A percentile compares a stretch with the other conserved stretches of the same genome.
phyloP scores from a whole-genome alignment of 805 yeast species.

The Pichia rugopelliculosa region DNA sequence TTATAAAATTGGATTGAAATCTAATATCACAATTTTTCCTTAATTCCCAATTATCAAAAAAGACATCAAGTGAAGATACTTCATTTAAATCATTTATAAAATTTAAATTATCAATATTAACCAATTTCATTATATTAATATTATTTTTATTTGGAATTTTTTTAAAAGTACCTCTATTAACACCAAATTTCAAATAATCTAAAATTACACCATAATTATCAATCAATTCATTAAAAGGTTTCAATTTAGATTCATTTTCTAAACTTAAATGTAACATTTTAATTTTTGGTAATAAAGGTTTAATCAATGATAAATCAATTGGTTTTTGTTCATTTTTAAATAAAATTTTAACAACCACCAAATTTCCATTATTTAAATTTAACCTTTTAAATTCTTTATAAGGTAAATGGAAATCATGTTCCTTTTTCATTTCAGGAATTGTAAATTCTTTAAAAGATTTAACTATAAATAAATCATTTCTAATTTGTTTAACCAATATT shows the following conservation, averaged over 20 bases:
- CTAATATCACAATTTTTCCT: conserved; percentile 22
- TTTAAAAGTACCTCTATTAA: conserved; percentile 24
- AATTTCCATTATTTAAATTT: conserved; percentile 23
- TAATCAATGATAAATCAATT: conserved; percentile 22
- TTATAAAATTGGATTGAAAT: conserved; percentile 20
- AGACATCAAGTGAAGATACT: conserved; percentile 23
- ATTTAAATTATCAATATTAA: conserved; percentile 24
- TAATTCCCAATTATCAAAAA: conserved; percentile 28
- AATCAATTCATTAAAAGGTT: conserved; percentile 25
- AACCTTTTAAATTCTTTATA: conserved; percentile 26
- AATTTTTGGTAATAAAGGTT: conserved; percentile 20
- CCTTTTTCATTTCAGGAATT: conserved; percentile 25
- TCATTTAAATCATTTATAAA: conserved; percentile 20
- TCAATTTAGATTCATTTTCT: conserved; percentile 24
- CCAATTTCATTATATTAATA: conserved; percentile 22
- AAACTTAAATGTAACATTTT: conserved; percentile 24
- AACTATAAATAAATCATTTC: conserved; percentile 24
- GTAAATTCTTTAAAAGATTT: conserved; percentile 27
- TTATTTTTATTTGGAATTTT: conserved; percentile 20
- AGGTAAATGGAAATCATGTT: conserved; percentile 28
- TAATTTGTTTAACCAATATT: conserved; percentile 25
- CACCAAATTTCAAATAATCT: conserved; percentile 26
- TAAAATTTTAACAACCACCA: conserved; percentile 25
- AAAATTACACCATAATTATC: conserved; percentile 18
- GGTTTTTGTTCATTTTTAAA: conserved; percentile 27